A percentile compares a stretch with the other conserved stretches of the same genome.
Evolutionary conservation across 345 rosid genomes (phyloP).

Genomic region (Erucastrum elatum): DNA sequence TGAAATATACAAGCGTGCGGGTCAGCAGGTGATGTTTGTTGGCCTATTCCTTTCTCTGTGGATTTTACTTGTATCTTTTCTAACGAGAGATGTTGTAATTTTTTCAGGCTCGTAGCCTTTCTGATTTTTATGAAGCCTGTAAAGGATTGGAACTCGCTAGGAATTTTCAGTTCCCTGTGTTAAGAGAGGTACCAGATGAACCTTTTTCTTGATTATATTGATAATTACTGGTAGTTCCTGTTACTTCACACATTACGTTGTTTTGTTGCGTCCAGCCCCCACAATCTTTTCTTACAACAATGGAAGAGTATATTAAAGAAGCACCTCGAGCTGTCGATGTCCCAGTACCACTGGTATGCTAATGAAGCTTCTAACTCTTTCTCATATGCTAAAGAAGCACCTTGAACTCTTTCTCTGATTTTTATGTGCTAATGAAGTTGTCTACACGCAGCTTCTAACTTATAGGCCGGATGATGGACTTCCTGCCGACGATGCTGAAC

Average conservation of each 20-base stretch:
- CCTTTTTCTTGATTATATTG: background rate
- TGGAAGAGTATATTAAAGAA: constrained; percentile 98
- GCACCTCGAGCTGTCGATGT: constrained; percentile 85
- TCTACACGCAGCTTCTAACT: constrained; percentile 65
- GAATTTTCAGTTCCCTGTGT: constrained; percentile 91
- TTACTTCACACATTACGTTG: background rate
- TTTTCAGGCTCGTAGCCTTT: constrained; percentile 82
- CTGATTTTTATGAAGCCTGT: constrained; percentile 93
- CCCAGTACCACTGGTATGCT: constrained; percentile 67
- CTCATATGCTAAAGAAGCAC: too few species aligned
- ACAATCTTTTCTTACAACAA: constrained; percentile 86
- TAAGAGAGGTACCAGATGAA: constrained; percentile 72
- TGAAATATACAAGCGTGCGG: constrained; percentile 80
- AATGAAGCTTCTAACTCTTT: constrained; percentile 57
- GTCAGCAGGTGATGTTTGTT: constrained; percentile 69
- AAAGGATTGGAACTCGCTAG: constrained; percentile 98
- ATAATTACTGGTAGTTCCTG: background rate
- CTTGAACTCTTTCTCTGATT: background rate
- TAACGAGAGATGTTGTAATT: constrained; percentile 16
- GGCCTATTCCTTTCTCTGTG: background rate
- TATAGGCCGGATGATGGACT: constrained; percentile 78
- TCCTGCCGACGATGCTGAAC: constrained; percentile 52
- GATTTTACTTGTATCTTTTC: background rate
- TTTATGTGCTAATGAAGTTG: constrained; percentile 19
- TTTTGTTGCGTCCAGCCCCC: constrained; percentile 67